Conservation (phyloP, 345 rosid species). For the Eucalyptus sideroxylon region DNA sequence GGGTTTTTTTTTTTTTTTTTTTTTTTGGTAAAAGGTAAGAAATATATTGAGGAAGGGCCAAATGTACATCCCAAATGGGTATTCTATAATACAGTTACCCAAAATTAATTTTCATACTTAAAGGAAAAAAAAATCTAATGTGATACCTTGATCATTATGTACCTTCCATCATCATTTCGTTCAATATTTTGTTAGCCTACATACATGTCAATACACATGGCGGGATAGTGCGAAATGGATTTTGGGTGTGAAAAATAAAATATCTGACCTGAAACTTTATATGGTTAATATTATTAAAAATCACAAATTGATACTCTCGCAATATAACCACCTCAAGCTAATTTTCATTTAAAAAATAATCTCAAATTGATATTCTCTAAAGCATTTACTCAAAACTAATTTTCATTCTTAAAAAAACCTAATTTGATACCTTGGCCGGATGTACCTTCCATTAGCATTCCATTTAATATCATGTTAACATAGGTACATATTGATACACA, state of each 20-base stretch:
- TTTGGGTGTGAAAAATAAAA: no score
- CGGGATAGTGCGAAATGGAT: background rate
- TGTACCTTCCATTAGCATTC: background rate
- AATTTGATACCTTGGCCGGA: no score
- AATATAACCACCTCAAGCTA: background rate
- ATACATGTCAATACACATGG: background rate
- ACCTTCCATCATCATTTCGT: background rate
- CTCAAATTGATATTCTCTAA: background rate
- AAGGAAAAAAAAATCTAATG: background rate
- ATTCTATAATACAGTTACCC: no score
- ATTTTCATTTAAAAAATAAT: no score
- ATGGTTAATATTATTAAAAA: background rate
- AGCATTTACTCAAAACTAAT: no score
- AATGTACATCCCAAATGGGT: background rate
- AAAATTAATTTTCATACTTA: no score
- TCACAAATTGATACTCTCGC: no score
- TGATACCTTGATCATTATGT: background rate
- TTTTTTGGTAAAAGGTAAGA: no score
- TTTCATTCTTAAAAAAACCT: background rate
- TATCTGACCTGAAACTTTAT: background rate
- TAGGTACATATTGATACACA: background rate
- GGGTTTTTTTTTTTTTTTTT: fast-evolving
- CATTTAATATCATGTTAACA: background rate
- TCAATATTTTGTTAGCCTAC: no score
- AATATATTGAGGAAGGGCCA: no score